Percentiles rank a stretch among this genome's conserved stretches.
These are phyloP conservation scores for Postia placenta DNA, from an alignment of 768 basidiomycete species.

Conservation along the genomic window DNA sequence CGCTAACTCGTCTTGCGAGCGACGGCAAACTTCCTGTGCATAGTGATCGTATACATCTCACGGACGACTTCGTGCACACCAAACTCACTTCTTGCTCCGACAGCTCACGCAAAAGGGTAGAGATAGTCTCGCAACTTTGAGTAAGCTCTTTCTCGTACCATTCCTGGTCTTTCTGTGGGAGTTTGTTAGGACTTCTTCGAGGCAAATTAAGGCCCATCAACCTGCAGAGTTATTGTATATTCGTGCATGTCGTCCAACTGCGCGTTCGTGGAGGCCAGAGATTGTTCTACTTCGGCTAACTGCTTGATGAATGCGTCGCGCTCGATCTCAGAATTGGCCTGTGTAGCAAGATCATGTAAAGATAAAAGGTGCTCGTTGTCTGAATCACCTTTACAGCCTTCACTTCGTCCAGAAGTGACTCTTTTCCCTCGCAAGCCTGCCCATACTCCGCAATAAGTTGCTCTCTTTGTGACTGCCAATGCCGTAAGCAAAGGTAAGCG, in stretches of 20 bases:
- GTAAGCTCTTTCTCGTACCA: background rate
- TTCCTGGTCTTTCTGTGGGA: background rate
- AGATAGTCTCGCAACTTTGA: background rate
- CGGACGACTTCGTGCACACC: too few species aligned
- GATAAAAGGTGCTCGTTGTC: too few species aligned
- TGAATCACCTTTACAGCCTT: background rate
- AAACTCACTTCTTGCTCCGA: background rate
- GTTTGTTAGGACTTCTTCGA: too few species aligned
- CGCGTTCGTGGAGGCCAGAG: background rate
- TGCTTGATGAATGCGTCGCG: too few species aligned
- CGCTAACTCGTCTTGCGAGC: background rate
- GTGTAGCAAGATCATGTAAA: too few species aligned
- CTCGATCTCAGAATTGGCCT: background rate
- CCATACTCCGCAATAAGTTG: too few species aligned
- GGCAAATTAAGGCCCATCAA: too few species aligned
- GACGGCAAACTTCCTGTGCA: background rate
- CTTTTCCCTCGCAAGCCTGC: too few species aligned
- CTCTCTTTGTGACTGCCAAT: too few species aligned
- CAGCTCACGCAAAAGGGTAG: background rate
- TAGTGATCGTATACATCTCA: too few species aligned
- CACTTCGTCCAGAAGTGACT: background rate
- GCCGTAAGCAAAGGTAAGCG: too few species aligned
- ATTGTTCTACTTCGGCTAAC: background rate
- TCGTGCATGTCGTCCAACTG: background rate
- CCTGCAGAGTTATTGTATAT: background rate